These are phyloP conservation scores for Ecytonucleospora hepatopenaei DNA, from an alignment of 371 early-diverging fungal species.

Conservation along the genomic window DNA sequence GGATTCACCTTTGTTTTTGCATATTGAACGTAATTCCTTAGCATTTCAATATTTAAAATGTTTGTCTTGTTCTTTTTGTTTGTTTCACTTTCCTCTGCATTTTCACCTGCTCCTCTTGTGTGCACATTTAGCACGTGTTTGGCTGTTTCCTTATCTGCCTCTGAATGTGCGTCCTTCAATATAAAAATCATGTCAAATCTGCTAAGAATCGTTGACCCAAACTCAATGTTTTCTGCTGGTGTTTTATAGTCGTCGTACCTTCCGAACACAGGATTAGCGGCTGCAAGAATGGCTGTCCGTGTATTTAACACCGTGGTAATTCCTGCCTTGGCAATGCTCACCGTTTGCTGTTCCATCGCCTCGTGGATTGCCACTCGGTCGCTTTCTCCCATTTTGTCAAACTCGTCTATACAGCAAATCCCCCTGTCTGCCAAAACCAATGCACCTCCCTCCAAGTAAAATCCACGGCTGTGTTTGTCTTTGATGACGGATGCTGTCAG, in stretches of 20 bases:
- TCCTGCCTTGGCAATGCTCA: slow-evolving; percentile 98
- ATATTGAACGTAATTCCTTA: slow-evolving; percentile 54
- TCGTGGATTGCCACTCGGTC: slow-evolving; percentile 99
- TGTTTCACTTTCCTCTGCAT: too few relatives aligned
- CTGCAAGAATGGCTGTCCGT: slow-evolving; percentile 89
- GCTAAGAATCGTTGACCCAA: slow-evolving; percentile 90
- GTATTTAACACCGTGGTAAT: slow-evolving; percentile 97
- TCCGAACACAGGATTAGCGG: slow-evolving; percentile 99
- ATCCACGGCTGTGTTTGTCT: slow-evolving; percentile 70
- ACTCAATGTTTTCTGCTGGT: slow-evolving; percentile 77
- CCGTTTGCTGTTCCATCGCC: slow-evolving; percentile 99
- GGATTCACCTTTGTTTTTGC: slow-evolving; percentile 52
- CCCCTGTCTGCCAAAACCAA: slow-evolving; percentile 98
- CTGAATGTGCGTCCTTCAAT: slow-evolving; percentile 73
- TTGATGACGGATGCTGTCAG: slow-evolving; percentile 71
- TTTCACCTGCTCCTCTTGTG: too few relatives aligned
- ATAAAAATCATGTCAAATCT: slow-evolving; percentile 92
- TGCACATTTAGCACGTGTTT: slow-evolving; percentile 49
- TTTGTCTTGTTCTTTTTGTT: slow-evolving; percentile 12
- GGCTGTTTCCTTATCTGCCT: slow-evolving; percentile 63
- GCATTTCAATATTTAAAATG: not conserved
- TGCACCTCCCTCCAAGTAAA: slow-evolving; percentile 96
- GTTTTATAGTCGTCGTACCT: slow-evolving; percentile 89
- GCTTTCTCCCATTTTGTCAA: slow-evolving; percentile 98
- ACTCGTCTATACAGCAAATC: slow-evolving; percentile 98